Evolutionary conservation across 805 yeast species (phyloP).

Genomic region (Brettanomyces custersianus): DNA sequence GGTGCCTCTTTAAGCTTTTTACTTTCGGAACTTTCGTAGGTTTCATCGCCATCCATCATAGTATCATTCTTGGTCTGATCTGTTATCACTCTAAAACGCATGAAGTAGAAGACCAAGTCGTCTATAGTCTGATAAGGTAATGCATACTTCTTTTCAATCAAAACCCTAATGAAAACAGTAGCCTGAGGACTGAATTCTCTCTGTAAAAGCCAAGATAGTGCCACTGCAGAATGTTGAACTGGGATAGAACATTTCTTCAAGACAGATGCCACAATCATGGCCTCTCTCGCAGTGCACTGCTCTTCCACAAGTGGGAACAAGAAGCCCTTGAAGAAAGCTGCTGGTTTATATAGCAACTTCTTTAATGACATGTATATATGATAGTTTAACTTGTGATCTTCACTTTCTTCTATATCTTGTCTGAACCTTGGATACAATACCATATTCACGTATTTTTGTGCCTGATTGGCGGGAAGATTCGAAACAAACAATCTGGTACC

Average conservation of each 20-base stretch:
- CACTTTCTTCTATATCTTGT: slow-evolving; percentile 60
- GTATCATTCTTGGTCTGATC: slow-evolving; percentile 24
- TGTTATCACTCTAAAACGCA: slow-evolving; percentile 70
- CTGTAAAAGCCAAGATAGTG: slow-evolving; percentile 74
- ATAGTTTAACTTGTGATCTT: slow-evolving; percentile 75
- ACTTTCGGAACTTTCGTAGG: slow-evolving; percentile 23
- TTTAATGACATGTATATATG: slow-evolving; percentile 88
- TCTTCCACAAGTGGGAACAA: slow-evolving; percentile 82
- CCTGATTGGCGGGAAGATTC: slow-evolving; percentile 76
- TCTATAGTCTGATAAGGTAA: slow-evolving; percentile 95
- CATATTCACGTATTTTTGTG: slow-evolving; percentile 68
- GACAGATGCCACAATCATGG: slow-evolving; percentile 90
- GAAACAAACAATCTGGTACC: slow-evolving; percentile 93
- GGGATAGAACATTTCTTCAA: slow-evolving; percentile 86
- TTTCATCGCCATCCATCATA: slow-evolving; percentile 27
- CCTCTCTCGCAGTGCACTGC: slow-evolving; percentile 89
- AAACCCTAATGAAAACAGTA: slow-evolving; percentile 80
- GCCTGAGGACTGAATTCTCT: slow-evolving; percentile 82
- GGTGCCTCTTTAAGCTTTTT: slow-evolving; percentile 30
- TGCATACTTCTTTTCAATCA: slow-evolving; percentile 92
- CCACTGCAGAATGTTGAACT: slow-evolving; percentile 92
- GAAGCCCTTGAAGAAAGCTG: slow-evolving; percentile 95
- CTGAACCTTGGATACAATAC: slow-evolving; percentile 69
- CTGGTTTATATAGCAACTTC: slow-evolving; percentile 91
- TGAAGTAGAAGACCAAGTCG: slow-evolving; percentile 86